Percentiles rank a stretch among this genome's conserved stretches.
Conservation (phyloP, 1,284 basidiomycete species). For the Kalmanozyma brasiliensis region DNA sequence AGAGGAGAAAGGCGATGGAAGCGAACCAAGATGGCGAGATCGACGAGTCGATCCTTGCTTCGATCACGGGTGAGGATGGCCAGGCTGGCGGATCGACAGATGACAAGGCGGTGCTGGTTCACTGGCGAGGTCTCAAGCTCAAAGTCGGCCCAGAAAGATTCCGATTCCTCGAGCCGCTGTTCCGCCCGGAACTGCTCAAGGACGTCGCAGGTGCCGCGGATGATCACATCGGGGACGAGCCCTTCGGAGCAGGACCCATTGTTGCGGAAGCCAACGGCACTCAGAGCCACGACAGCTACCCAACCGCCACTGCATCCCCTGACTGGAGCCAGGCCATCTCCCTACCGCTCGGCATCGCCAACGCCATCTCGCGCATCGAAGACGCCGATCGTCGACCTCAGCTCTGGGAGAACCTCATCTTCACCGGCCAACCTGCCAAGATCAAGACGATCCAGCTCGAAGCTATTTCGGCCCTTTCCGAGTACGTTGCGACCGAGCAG, state of each 20-base stretch:
- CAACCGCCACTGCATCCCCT: conserved; percentile 14
- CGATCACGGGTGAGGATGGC: conserved; percentile 48
- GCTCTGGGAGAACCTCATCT: conserved; percentile 64
- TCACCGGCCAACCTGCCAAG: conserved; percentile 57
- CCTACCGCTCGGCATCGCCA: conserved; percentile 48
- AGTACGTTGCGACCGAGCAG: conserved; percentile 43
- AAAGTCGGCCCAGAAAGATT: conserved; percentile 54
- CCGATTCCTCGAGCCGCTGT: conserved; percentile 60
- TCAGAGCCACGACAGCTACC: conserved; percentile 29
- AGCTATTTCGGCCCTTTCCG: conserved; percentile 45
- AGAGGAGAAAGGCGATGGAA: conserved; percentile 80
- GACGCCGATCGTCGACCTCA: conserved; percentile 54
- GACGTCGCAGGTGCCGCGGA: conserved; percentile 40
- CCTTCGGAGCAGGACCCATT: conserved; percentile 42
- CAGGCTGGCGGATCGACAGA: conserved; percentile 48
- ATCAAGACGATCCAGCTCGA: conserved; percentile 55
- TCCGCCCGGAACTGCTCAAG: conserved; percentile 54
- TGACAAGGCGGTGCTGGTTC: conserved; percentile 41
- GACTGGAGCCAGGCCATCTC: conserved; percentile 36
- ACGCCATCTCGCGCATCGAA: conserved; percentile 46
- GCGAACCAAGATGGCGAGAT: conserved; percentile 66
- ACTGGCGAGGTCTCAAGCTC: conserved; percentile 58
- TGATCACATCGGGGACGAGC: conserved; percentile 37
- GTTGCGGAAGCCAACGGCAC: conserved; percentile 5
- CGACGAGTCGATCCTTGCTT: conserved; percentile 43